phyloP scores from a whole-genome alignment of 2,329 filamentous ascomycete species.

The Seiridium cupressi region DNA sequence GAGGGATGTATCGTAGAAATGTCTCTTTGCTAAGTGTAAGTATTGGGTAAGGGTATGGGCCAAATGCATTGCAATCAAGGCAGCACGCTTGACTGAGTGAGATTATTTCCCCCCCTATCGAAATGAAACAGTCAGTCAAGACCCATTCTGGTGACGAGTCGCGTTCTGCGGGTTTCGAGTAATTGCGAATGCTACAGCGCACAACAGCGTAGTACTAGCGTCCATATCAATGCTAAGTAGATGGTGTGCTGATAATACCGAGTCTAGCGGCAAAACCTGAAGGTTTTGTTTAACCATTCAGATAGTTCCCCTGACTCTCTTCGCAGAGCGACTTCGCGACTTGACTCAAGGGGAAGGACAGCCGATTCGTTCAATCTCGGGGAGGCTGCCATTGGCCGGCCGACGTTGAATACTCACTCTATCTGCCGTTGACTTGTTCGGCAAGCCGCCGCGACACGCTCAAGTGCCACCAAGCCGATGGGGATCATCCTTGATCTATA shows the following conservation, averaged over 20 bases:
- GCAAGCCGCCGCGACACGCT: neutral
- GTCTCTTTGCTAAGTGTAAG: neutral
- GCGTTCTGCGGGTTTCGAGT: neutral
- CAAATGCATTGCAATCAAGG: neutral
- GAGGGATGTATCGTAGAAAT: no score
- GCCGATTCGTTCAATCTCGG: no score
- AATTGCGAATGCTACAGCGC: neutral
- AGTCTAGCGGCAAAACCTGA: neutral
- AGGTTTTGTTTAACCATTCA: neutral
- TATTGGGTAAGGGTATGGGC: neutral
- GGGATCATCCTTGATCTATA: neutral
- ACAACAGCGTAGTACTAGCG: neutral
- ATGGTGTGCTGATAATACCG: neutral
- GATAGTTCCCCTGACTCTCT: neutral
- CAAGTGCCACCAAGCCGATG: neutral
- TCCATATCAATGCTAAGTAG: neutral
- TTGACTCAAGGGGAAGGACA: neutral
- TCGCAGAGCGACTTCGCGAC: neutral
- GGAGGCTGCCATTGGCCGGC: neutral
- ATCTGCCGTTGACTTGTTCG: neutral
- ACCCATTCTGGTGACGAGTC: slow-evolving; percentile 18
- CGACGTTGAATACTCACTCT: neutral
- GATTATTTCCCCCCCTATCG: slow-evolving; percentile 17
- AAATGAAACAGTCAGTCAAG: slow-evolving; percentile 22
- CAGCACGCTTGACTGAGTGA: neutral